A percentile compares a stretch with the other conserved stretches of the same genome.
These are phyloP conservation scores for bread wheat (Triticum aestivum) DNA, from an alignment of 176 grass and related monocot genomes.

Conservation along the genomic window DNA sequence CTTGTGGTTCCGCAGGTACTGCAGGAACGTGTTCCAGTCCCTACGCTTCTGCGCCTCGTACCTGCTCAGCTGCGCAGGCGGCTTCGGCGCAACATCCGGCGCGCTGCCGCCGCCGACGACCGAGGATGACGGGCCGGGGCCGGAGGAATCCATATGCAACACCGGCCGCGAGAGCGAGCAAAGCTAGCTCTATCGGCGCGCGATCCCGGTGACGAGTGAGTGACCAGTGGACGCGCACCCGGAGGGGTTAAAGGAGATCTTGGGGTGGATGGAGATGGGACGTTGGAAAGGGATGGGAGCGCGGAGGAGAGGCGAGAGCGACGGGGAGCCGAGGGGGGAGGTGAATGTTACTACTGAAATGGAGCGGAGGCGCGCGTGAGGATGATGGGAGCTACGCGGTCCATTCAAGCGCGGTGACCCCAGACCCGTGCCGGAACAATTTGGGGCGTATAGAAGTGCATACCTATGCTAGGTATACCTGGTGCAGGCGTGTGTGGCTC, in stretches of 20 bases:
- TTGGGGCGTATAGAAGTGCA: not conserved
- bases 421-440: conserved; percentile 5
- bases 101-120: not conserved
- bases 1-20: conserved; percentile 96
- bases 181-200: not conserved
- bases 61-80: conserved; percentile 58
- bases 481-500: not conserved
- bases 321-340: conserved; percentile 36
- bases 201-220: conserved; percentile 10
- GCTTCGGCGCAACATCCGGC: not conserved
- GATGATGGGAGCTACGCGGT: conserved; percentile 25
- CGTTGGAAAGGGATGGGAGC: conserved; percentile 46
- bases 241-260: conserved; percentile 30
- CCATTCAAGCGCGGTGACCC: conserved; percentile 51
- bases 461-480: not conserved
- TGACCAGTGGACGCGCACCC: conserved; percentile 35
- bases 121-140: conserved; percentile 18
- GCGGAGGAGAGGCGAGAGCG: conserved; percentile 42
- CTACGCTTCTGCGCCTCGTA: conserved; percentile 97
- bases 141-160: conserved; percentile 43
- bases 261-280: conserved; percentile 42
- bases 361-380: conserved; percentile 28
- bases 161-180: not conserved
- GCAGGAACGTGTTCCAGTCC: conserved; percentile 99
- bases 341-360: conserved; percentile 39